Base-by-base conservation (phyloP, 2,329 filamentous ascomycete species). In the Ophiosphaerella herpotricha region DNA sequence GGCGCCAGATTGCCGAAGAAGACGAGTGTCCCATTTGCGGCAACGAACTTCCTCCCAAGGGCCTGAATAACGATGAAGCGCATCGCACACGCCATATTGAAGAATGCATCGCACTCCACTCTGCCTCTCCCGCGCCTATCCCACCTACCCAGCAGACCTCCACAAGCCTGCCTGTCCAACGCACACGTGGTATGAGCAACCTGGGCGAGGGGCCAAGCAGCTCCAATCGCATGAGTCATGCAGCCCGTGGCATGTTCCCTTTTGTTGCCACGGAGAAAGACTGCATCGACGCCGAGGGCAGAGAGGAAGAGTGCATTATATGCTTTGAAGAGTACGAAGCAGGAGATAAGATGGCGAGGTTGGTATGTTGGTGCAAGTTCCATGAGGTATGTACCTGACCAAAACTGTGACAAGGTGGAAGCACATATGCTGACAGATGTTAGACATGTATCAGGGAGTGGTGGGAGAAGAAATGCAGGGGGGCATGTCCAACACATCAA, bases 11-110 rank as follows among this genome's bases (percentile, higher is more conserved):
- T 11, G 60, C 69, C 2, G 89, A 92, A 67, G 89, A 91, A 65
- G 89, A 92, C 66, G 87, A 90, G 62, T 93, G 89, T 54, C 89
- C 89, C 0, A 82, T 92, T 38, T 93, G 89, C 61, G 88, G 89
- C 63, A 74, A 78, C 33, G 87, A 91, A 71, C 78, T 91, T 3
- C 88, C 89, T 0, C 80, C 83, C 2, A 72, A 68, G 46, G 70
- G 63, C 4, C 61, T 65, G 1, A 55, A 70, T 21, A 71, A 70
- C 7, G 75, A 75, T 13, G 75, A 78, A 18, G 53, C 59, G 1
- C 64, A 67, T 3, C 70, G 79, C 23, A 75, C 77, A 52, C 64
- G 67, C 12, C 79, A 81, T 50, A 74, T 82, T 13, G 65, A 73
- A 45, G 66, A 71, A 11, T 78, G 76, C 46, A 75, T 78, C 41